phyloP scores from a whole-genome alignment of 352 stramenopile species.

The Globisporangium heterothallicum region DNA sequence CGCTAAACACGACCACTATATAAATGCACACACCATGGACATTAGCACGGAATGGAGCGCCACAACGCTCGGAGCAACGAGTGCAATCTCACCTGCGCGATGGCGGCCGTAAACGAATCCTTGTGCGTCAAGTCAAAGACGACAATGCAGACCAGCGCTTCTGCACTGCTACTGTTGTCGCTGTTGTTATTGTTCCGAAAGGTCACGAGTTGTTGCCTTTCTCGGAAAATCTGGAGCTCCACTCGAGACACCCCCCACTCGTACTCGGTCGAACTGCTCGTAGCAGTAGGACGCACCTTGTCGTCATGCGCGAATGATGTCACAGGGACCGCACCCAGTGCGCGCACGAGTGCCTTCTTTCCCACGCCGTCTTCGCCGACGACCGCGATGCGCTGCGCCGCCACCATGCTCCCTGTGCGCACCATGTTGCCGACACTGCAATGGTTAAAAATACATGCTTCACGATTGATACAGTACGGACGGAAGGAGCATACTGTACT shows the following conservation, averaged over 20 bases:
- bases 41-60: not conserved
- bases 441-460: not conserved
- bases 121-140: slow-evolving; percentile 46
- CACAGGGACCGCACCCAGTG: slow-evolving; percentile 27
- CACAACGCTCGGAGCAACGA: not conserved
- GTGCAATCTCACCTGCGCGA: slow-evolving; percentile 17
- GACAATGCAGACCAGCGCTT: slow-evolving; percentile 27
- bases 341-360: slow-evolving; percentile 46
- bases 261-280: too few relatives aligned
- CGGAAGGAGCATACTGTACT: too few relatives aligned
- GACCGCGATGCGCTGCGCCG: slow-evolving; percentile 17
- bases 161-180: not conserved
- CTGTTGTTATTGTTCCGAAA: not conserved
- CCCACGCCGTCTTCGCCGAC: slow-evolving; percentile 35
- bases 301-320: not conserved
- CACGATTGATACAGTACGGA: too few relatives aligned
- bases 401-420: too few relatives aligned
- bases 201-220: slow-evolving; percentile 8
- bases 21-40: not conserved
- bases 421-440: not conserved
- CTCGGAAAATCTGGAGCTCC: slow-evolving; percentile 10
- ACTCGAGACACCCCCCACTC: not conserved
- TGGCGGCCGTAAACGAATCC: slow-evolving; percentile 31
- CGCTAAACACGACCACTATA: slow-evolving; percentile 33
- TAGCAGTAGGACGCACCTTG: slow-evolving; percentile 8